Evolutionary conservation across 2,329 filamentous ascomycete species (phyloP), one percentile per base, ranked within the genome.

Genomic region (Geosmithia putterillii): DNA sequence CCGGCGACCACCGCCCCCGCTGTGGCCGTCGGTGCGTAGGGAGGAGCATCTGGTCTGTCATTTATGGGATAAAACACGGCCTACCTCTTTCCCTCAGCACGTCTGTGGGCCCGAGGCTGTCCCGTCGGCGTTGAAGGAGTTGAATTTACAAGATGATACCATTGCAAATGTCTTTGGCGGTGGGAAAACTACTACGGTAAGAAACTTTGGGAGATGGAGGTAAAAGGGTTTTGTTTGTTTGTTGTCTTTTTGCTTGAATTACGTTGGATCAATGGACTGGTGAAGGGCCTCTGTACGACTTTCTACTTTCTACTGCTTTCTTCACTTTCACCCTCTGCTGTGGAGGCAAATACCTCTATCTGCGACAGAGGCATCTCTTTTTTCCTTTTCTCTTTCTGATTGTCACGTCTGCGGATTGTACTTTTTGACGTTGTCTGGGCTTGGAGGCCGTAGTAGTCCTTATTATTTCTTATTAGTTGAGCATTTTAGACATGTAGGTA

Each of bases 11-110:
- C 51, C 41, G 51, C 52, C 23, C 54, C 58, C 18, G 50, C 54
- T 4, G 63, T 66, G 32, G 54, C 63, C 34, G 63, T 67, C 23
- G 62, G 58, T 43, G 64, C 64, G 39, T 66, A 47, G 56, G 46
- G 14, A 36, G 7, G 18, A 37, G 12, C n/a, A 9, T 22, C 22
- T 40, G 14, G 32, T 34, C 3, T 39, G 36, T 38, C 19, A 37
- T 40, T 38, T 41, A 8, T 32, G 28, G 28, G 28, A 12, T 12
- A 32, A 6, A 10, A 14, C 28, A 7, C 10, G 28, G 28, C 23
- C 23, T 25, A 6, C 10, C 23, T 25, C 23, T 25, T 10, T 10
- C 23, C 10, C 23, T 25, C 23, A 7, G 7, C 23, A 6, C 23
- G 23, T 25, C 23, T 25, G 10, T 32, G 3, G 4, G 28, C 15